Evolutionary conservation across 202 grass and related monocot species (phyloP), one percentile per base, ranked within the genome.

Genomic region (Bolboschoenoplectus hybrid): DNA sequence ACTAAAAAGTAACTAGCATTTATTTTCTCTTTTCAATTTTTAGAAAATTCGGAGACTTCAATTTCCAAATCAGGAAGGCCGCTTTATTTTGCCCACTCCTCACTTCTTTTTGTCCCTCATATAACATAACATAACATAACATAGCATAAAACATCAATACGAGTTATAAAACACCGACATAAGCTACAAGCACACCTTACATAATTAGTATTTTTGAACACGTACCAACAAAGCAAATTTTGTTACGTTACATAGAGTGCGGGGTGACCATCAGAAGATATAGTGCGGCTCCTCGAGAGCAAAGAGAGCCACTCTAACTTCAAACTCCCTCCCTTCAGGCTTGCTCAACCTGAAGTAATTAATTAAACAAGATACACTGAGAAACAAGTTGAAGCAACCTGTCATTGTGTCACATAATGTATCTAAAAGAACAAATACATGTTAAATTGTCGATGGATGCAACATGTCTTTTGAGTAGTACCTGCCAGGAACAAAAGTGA

Each of bases 401-500:
- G 46, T 9, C 1, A n/a, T 17, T 19, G 84, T 60, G 9, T 69
- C 64, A 62, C 52, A 63, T 10, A 0, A 0, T 44, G 83, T 8
- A 34, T 78, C 9, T n/a, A 71, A 76, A 19, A 84, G 1, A 88
- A 68, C 50, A 70, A 50, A 70, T 38, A 52, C 16, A 53, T 65
- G 34, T 69, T 56, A 38, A 65, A 9, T 67, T 53, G 20, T 77
- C 78, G 4, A 68, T 83, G 47, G 20, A n/a, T 2, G 26, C 38
- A 58, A 81, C 26, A 39, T 7, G 17, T 55, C 71, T 51, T 17
- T 56, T 74, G 36, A 44, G 50, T 14, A 74, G 67, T 96, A 99
- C 97, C 87, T 99, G 60, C 97, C 93, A 85, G 92, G 93, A 86
- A 99, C 90, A 90, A 99, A 96, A 50, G 89, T 88, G 67, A 99